phyloP scores from a whole-genome alignment of 768 basidiomycete genomes.

The Auricularia auricula-judae region DNA sequence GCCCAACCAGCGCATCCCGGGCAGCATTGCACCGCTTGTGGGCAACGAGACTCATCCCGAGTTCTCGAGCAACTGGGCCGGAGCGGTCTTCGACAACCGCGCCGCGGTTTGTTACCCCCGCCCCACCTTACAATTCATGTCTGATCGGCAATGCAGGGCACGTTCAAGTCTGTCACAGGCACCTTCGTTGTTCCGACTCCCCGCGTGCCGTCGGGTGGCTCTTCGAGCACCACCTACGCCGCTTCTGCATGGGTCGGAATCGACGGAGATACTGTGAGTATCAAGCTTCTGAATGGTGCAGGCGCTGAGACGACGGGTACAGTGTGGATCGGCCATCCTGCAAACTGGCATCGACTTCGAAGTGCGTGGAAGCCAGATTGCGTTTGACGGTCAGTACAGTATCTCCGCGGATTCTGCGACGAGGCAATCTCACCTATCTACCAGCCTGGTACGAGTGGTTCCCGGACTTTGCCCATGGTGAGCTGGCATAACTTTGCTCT shows the following conservation, averaged over 20 bases:
- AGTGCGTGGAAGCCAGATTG: constrained; percentile 12
- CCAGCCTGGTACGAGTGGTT: constrained; percentile 25
- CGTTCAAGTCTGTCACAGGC: constrained; percentile 25
- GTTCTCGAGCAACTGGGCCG: constrained; percentile 27
- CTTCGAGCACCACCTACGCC: constrained; percentile 13
- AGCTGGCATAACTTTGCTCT: neutral
- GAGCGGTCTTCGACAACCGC: constrained; percentile 19
- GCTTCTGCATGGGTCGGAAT: constrained; percentile 28
- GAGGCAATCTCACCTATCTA: no score
- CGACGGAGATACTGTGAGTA: constrained; percentile 20
- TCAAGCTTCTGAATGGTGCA: no score
- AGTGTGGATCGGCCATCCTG: constrained; percentile 22
- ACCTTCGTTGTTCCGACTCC: constrained; percentile 25
- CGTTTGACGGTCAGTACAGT: constrained; percentile 19
- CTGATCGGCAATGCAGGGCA: constrained; percentile 12
- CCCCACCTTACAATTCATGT: neutral
- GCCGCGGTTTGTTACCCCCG: constrained; percentile 7
- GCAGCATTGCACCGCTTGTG: neutral
- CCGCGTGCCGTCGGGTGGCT: constrained; percentile 13
- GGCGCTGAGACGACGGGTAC: no score
- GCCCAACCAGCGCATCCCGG: neutral
- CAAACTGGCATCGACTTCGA: constrained; percentile 28
- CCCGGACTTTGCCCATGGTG: constrained; percentile 11
- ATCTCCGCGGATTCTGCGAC: neutral
- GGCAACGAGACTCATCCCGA: constrained; percentile 14